Base-by-base conservation (phyloP, 139 green algal genomes). In the Chlamydomonas asymmetrica region DNA sequence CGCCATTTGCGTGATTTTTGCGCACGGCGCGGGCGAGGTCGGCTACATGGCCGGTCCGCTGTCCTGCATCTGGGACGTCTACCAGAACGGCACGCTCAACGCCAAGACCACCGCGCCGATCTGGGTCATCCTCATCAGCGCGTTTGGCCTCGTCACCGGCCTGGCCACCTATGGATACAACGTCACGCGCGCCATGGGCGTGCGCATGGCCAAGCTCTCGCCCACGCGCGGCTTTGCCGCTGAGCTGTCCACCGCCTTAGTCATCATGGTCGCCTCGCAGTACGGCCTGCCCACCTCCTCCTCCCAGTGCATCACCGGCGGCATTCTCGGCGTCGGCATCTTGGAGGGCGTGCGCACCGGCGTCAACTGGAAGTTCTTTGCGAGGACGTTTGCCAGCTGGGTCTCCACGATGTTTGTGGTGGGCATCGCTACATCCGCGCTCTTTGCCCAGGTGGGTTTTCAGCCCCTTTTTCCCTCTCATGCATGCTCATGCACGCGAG, bases 91-190 rank as follows among this genome's bases (percentile, higher is more conserved):
- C 52, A 54, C 5, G 1, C 74, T 89, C 38, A 20, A 34, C 73
- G 82, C 56, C 52, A 74, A 66, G n/a, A 66, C 83, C 3, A 7
- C 38, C 3, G 73, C 80, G 0, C 79, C 74, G 39, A 78, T 87
- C 65, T 92, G 84, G 85, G 82, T 85, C 63, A 64, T 91, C 25
- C 13, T 87, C 23, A 81, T 90, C 16, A 78, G 72, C 31, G 89
- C 82, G 18, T 6, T 84, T 1, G 83, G 82, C 37, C 85, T 93
- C 52, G 84, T 93, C 23, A 49, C 90, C 9, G 87, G 88, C 2
- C 77, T 93, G 39, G 85, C 81, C n/a, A 89, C 85, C 31, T 92
- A 91, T 62, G 81, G 79, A 41, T 91, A 92, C 84, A 88, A 91
- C 34, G 87, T 93, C 22, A 91, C 88, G 25, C 78, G 83, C 18